phyloP scores from a whole-genome alignment of 164 flowering plant species.

The Litsea cubeba region DNA sequence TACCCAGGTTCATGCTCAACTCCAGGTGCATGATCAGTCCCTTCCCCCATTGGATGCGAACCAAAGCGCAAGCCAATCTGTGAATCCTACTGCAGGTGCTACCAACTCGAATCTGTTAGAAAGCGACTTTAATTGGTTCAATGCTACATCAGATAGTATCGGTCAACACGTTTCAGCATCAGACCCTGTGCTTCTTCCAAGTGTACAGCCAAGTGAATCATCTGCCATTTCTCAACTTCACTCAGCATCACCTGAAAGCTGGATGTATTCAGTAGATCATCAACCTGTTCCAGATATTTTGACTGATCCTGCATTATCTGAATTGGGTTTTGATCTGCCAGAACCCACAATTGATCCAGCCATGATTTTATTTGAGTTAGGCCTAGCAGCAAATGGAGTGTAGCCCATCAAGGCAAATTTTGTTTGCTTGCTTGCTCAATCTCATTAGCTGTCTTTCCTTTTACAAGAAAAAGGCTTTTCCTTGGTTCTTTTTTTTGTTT shows the following conservation, averaged over 20 bases:
- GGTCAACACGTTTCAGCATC: conserved; percentile 10
- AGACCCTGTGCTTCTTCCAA: conserved; percentile 11
- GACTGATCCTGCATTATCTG: conserved; percentile 11
- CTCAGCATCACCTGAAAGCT: conserved; percentile 21
- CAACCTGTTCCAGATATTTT: conserved; percentile 16
- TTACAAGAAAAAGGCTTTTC: not conserved
- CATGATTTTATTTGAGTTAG: conserved; percentile 28
- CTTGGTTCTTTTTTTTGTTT: not conserved
- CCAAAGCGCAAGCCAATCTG: conserved; percentile 14
- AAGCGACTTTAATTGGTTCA: conserved; percentile 13
- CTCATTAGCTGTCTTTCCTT: not conserved
- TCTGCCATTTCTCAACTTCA: conserved; percentile 4
- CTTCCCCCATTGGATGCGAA: conserved; percentile 7
- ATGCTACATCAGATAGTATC: not conserved
- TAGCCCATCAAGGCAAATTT: no score
- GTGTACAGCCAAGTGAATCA: conserved; percentile 15
- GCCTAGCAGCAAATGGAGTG: no score
- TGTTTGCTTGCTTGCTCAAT: not conserved
- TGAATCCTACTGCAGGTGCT: conserved; percentile 10
- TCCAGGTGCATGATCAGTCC: conserved; percentile 8
- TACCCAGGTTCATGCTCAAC: conserved; percentile 5
- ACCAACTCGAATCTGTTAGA: conserved; percentile 7
- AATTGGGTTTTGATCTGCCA: conserved; percentile 12
- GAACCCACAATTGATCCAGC: conserved; percentile 24
- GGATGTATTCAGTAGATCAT: conserved; percentile 24